These are phyloP conservation scores for Lentinula boryana DNA, from an alignment of 768 basidiomycete species.

Conservation along the genomic window DNA sequence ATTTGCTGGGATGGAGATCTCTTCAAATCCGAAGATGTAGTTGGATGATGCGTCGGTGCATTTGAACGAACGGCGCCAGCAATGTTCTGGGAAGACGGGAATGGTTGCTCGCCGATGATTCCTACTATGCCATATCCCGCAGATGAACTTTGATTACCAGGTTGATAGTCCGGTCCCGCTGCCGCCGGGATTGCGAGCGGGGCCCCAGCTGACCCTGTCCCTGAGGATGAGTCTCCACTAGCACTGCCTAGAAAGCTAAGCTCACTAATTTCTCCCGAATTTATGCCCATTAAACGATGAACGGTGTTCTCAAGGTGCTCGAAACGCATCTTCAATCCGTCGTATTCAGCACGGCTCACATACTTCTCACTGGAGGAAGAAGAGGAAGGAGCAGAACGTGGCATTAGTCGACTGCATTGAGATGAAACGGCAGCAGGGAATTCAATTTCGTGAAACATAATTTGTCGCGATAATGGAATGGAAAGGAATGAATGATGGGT, in stretches of 20 bases:
- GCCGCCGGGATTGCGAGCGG: background rate
- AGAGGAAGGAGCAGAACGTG: slow-evolving; percentile 8
- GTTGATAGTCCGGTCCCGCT: slow-evolving; percentile 1
- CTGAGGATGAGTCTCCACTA: background rate
- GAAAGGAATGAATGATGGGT: slow-evolving; percentile 9
- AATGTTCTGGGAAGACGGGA: background rate
- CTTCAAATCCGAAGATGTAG: background rate
- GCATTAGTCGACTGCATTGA: slow-evolving; percentile 2
- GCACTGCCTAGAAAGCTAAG: slow-evolving; percentile 7
- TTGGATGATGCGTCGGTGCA: background rate
- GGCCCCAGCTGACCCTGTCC: background rate
- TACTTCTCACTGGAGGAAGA: slow-evolving; percentile 60
- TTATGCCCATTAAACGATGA: slow-evolving; percentile 27
- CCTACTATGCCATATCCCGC: background rate
- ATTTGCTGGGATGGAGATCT: background rate
- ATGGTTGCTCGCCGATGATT: background rate
- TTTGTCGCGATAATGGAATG: slow-evolving; percentile 10
- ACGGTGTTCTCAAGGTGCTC: slow-evolving; percentile 56
- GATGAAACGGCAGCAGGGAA: slow-evolving; percentile 5
- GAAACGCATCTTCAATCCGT: slow-evolving; percentile 64
- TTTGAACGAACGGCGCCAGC: background rate
- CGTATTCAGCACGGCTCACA: slow-evolving; percentile 71
- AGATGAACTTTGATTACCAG: slow-evolving; percentile 2
- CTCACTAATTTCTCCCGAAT: slow-evolving; percentile 13
- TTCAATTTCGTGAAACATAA: background rate